Base-by-base conservation (phyloP, 768 basidiomycete species). In the Pulveroboletus ravenelii region DNA sequence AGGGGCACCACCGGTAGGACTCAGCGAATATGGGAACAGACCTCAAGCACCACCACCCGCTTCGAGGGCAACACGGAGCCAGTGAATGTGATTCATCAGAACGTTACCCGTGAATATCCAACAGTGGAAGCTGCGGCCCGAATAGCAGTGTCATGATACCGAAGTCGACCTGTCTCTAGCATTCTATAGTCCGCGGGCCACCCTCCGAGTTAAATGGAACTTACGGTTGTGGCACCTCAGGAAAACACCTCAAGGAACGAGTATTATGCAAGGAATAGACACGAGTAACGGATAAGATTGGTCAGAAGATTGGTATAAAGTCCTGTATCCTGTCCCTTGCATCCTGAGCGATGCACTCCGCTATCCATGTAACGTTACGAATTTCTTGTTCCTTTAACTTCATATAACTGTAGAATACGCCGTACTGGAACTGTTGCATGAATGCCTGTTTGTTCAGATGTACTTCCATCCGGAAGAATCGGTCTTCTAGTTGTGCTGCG, bases 331-430 rank as follows among this genome's bases (percentile, higher is more conserved):
- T 83, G 63, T 96, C 91, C 70, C 86, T 84, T 39, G 93, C 93
- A 72, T 95, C 87, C 75, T 97, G 95, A 9, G 93, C 93, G 60
- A 98, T 96, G 70, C 95, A 97, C 74, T 98, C 95, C 48, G 93
- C 92, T 70, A 96, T 93, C 91, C 90, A 93, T 27, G 87, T 90
- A 60, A 93, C 61, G 61, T 88, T 91, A 55, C 89, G 76, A 54
- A 92, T 87, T 72, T 93, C 90, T 74, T 91, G 87, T 70, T 93
- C 90, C 75, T 89, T 91, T 70, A 92, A 72, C 71, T 90, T 91
- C 70, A 96, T 79, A 66, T 94, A 97, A 64, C 85, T 85, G 66
- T 90, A 93, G 66, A 93, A 97, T 32, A 95, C 84, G 36, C 87
- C 90, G 62, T 87, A 85, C 69, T 97, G 93, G 78, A 97, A 98